Conservation (phyloP, 768 basidiomycete species). For the Macrolepiota fuliginosa region DNA sequence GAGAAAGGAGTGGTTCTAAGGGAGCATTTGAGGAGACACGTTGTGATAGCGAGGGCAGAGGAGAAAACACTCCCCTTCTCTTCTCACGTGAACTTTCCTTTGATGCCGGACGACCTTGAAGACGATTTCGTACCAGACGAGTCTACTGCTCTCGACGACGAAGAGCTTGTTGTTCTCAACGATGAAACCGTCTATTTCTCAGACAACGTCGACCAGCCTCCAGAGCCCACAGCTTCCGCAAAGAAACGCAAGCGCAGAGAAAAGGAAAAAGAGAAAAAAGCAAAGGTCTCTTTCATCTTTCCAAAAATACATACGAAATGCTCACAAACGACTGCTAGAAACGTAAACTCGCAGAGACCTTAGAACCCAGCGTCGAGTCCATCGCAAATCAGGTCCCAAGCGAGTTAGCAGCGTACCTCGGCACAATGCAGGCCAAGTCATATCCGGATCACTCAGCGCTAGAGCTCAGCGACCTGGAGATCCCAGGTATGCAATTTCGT, state of each 20-base stretch:
- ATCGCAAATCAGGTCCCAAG: slow-evolving; percentile 56
- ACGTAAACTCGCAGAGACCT: slow-evolving; percentile 53
- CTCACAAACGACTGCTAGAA: slow-evolving; percentile 42
- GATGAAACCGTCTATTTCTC: slow-evolving; percentile 19
- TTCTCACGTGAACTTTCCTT: slow-evolving; percentile 8
- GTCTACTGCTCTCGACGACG: slow-evolving; percentile 35
- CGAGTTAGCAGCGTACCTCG: slow-evolving; percentile 60
- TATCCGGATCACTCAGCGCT: slow-evolving; percentile 68
- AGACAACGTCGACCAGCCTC: slow-evolving; percentile 6
- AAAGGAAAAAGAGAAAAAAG: slow-evolving; percentile 70
- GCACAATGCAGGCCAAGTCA: slow-evolving; percentile 63
- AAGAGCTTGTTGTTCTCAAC: slow-evolving; percentile 22
- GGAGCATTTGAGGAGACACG: slow-evolving; percentile 7
- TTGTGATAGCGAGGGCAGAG: slow-evolving; percentile 1
- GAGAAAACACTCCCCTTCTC: background rate
- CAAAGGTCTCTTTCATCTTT: slow-evolving; percentile 46
- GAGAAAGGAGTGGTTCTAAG: background rate
- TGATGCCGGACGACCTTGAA: slow-evolving; percentile 71
- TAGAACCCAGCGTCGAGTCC: slow-evolving; percentile 37
- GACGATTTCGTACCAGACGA: slow-evolving; percentile 65
- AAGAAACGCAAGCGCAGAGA: slow-evolving; percentile 76
- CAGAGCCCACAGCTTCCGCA: slow-evolving; percentile 19
- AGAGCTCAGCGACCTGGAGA: slow-evolving; percentile 75
- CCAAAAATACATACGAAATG: background rate
- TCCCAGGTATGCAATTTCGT: slow-evolving; percentile 61